Evolutionary conservation across 2,329 filamentous ascomycete species (phyloP), one percentile per base, ranked within the genome.

Genomic region (Fusarium armeniacum): DNA sequence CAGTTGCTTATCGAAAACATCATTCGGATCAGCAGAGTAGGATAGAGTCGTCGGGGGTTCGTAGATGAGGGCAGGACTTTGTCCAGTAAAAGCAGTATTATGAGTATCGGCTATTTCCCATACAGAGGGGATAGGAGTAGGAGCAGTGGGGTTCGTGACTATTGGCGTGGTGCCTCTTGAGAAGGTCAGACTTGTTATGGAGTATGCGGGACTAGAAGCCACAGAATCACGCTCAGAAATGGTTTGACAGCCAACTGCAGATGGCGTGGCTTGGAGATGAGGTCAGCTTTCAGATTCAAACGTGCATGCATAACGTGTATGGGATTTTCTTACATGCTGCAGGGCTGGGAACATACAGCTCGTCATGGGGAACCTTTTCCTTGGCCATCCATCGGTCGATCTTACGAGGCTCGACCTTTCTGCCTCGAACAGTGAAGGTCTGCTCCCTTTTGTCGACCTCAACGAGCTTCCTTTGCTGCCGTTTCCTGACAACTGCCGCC

Each of bases 221-320:
- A 32, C 22, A 3, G 57, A 47, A 6, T 16, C 47, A 3, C 20
- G 7, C 1, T 47, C 60, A 22, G 60, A 63, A 5, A 62, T 18
- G 0, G 60, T 63, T 16, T 0, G 36, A 6, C 60, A 63, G 10
- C 4, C 0, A 1, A 63, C n/a, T 16, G 18, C 47, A 1, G 60
- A 63, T 2, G 60, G 60, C 0, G 60, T 62, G 26, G 60, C 60
- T 62, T n/a, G 0, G 2, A 1, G 10, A 3, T 0, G 0, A 30
- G 2, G 20, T 63, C 1, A 63, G 30, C 1, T 9, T 6, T 6
- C 3, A 41, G 7, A 15, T 8, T 13, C 3, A 30, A 12, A 15
- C 4, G 2, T 6, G 10, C 13, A 5, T 16, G 8, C 0, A 16
- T 6, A 16, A 3, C 1, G 0, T 3, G 0, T 5, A 0, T 2